phyloP scores from a whole-genome alignment of 192 early-diverging fungal species.

The Dissophora globulifera region DNA sequence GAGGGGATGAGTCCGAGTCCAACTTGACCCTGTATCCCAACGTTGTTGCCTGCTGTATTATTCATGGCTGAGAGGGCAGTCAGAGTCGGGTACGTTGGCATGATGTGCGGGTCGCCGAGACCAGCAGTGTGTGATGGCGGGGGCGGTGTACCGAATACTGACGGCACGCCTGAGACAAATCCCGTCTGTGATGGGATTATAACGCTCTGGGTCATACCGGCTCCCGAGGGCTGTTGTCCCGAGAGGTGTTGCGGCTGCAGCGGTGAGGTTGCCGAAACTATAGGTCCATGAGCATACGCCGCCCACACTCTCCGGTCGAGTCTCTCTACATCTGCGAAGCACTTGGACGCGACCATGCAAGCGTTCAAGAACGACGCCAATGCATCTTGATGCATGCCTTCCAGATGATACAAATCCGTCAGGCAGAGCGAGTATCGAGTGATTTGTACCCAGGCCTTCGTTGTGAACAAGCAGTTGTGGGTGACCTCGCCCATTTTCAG shows the following conservation, averaged over 20 bases:
- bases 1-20: conserved; percentile 3
- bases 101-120: neutral
- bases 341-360: conserved; percentile 35
- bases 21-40: neutral
- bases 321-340: conserved; percentile 21
- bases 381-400: conserved; percentile 35
- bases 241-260: too few relatives aligned
- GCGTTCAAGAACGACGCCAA: conserved; percentile 40
- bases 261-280: neutral
- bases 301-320: conserved; percentile 35
- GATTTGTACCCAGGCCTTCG: conserved; percentile 13
- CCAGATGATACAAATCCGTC: conserved; percentile 40
- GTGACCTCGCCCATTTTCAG: too few relatives aligned
- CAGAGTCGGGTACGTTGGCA: neutral
- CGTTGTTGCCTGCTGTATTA: neutral
- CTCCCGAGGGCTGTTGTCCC: too few relatives aligned
- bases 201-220: neutral
- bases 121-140: too few relatives aligned
- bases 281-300: conserved; percentile 9
- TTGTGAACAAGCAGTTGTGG: too few relatives aligned
- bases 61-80: conserved; percentile 5
- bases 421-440: conserved; percentile 32
- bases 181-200: neutral
- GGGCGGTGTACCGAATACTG: too few relatives aligned
- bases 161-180: too few relatives aligned